A percentile compares a stretch with the other conserved stretches of the same genome.
Evolutionary conservation across 768 basidiomycete genomes (phyloP).

Genomic region (Russula dissimulans): DNA sequence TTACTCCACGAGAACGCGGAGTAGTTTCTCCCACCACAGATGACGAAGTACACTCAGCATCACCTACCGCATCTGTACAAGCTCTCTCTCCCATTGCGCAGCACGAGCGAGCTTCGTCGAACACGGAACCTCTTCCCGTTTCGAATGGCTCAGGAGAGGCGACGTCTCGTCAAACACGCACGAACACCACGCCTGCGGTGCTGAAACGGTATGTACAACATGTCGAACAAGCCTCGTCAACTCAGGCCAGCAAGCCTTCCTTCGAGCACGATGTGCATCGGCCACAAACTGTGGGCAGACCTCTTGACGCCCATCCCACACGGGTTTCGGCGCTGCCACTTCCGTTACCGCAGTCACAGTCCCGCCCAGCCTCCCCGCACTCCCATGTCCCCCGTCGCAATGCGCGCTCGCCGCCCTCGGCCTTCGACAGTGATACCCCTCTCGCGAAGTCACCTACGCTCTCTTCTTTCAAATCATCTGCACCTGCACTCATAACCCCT

Average conservation of each 20-base stretch:
- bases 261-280: not conserved
- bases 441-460: constrained; percentile 7
- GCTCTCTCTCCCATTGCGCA: constrained; percentile 13
- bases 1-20: constrained; percentile 30
- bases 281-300: constrained; percentile 21
- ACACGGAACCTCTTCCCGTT: not conserved
- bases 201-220: constrained; percentile 17
- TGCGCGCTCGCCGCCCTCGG: not conserved
- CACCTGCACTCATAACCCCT: constrained; percentile 20
- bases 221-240: constrained; percentile 5
- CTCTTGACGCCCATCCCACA: constrained; percentile 10
- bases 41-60: not conserved
- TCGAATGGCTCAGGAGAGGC: not conserved
- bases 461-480: constrained; percentile 13
- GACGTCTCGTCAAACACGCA: not conserved
- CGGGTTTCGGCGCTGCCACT: not conserved
- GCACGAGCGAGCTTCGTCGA: not conserved
- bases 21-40: not conserved
- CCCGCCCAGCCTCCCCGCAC: not conserved
- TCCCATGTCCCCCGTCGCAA: not conserved
- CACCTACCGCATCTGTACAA: not conserved
- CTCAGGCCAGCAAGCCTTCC: not conserved
- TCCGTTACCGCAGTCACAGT: not conserved
- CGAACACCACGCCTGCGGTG: constrained; percentile 2
- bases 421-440: not conserved